phyloP scores from a whole-genome alignment of 1,139 yeast genomes.

The Hanseniaspora uvarum region DNA sequence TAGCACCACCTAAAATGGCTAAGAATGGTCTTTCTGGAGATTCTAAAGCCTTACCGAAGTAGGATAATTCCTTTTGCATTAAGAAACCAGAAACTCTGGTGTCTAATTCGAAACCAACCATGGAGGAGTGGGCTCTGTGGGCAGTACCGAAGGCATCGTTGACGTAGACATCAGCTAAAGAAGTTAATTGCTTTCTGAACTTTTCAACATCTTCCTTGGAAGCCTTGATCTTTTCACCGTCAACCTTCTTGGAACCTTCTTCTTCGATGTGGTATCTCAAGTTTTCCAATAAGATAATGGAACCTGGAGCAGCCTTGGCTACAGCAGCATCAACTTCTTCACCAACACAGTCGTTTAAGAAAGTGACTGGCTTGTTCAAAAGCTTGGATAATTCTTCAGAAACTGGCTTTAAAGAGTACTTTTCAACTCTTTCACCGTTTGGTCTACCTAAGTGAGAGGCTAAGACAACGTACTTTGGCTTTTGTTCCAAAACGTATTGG shows the following conservation, averaged over 20 bases:
- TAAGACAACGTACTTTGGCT: constrained; percentile 78
- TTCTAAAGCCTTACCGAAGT: constrained; percentile 95
- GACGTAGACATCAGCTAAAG: constrained; percentile 87
- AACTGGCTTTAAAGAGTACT: constrained; percentile 86
- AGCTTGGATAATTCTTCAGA: constrained; percentile 73
- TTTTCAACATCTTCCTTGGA: constrained; percentile 66
- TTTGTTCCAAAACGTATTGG: constrained; percentile 77
- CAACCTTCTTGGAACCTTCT: constrained; percentile 85
- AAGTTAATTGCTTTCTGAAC: constrained; percentile 78
- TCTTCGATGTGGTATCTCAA: constrained; percentile 93
- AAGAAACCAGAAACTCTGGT: constrained; percentile 96
- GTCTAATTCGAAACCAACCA: constrained; percentile 89
- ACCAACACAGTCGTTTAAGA: constrained; percentile 84
- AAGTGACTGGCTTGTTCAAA: constrained; percentile 58
- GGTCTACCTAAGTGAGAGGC: constrained; percentile 98
- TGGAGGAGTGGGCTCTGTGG: constrained; percentile 97
- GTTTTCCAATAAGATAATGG: constrained; percentile 72
- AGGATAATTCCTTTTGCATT: constrained; percentile 89
- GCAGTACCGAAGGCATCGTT: constrained; percentile 98
- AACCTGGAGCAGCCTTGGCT: constrained; percentile 56
- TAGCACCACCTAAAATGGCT: constrained; percentile 97
- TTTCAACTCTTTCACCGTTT: constrained; percentile 73
- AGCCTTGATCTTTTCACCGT: constrained; percentile 86
- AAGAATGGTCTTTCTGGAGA: constrained; percentile 93
- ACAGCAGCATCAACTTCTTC: constrained; percentile 70